phyloP scores from a whole-genome alignment of 192 early-diverging fungal species.

The Backusella morwellensis region DNA sequence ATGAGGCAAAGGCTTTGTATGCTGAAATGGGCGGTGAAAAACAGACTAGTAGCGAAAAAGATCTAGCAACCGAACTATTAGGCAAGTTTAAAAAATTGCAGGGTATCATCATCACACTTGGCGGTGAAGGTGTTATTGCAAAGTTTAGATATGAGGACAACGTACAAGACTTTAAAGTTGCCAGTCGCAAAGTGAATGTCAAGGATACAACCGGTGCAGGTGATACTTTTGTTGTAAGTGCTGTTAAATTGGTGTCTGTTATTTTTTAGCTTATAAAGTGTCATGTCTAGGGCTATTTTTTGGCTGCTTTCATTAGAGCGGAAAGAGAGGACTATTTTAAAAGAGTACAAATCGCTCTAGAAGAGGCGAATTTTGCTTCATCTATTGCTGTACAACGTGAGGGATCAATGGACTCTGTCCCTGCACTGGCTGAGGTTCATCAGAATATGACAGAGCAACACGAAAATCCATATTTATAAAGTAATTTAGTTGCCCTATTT shows the following conservation, averaged over 20 bases:
- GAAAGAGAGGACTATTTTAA: conserved; percentile 32
- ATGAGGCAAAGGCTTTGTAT: conserved; percentile 60
- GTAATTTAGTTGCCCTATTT: conserved; percentile 4
- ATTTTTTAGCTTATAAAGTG: background rate
- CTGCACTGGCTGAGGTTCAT: conserved; percentile 43
- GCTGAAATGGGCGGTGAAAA: conserved; percentile 21
- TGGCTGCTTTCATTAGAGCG: conserved; percentile 49
- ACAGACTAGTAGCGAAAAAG: conserved; percentile 1
- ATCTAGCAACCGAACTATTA: conserved; percentile 42
- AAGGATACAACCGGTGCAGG: conserved; percentile 63
- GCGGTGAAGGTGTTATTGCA: conserved; percentile 61
- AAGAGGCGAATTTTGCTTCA: conserved; percentile 60
- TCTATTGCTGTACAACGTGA: conserved; percentile 62
- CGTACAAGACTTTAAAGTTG: conserved; percentile 36
- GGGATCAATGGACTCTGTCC: conserved; percentile 70
- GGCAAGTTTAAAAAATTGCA: conserved; percentile 43
- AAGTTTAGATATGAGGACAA: conserved; percentile 38
- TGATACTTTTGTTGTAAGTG: conserved; percentile 59
- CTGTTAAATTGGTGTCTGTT: background rate
- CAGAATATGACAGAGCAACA: conserved; percentile 10
- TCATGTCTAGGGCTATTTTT: conserved; percentile 60
- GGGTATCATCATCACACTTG: conserved; percentile 68
- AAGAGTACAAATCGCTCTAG: conserved; percentile 46
- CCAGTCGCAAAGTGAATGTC: conserved; percentile 43
- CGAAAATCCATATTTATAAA: background rate